These are phyloP conservation scores for Backusella circina DNA, from an alignment of 192 early-diverging fungal species.

Conservation along the genomic window DNA sequence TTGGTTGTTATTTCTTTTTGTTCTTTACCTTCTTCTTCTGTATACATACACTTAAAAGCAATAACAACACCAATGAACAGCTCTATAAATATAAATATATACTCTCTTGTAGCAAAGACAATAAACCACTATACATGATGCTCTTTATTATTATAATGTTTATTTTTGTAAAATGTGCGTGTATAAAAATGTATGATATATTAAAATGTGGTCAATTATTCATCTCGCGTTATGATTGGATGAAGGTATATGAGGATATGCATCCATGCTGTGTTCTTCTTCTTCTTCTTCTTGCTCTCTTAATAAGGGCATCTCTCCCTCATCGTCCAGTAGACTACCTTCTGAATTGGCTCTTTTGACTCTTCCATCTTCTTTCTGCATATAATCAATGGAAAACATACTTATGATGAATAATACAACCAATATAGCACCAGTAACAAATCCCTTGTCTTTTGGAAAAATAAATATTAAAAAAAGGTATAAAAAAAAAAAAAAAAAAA, in stretches of 20 bases:
- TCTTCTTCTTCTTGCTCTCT: neutral
- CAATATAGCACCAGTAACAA: conserved; percentile 1
- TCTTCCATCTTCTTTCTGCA: neutral
- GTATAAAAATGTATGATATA: too few species aligned
- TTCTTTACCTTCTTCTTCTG: too few species aligned
- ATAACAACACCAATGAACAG: too few species aligned
- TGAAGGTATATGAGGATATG: neutral
- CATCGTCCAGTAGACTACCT: neutral
- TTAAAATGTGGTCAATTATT: neutral
- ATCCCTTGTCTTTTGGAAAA: conserved; percentile 6
- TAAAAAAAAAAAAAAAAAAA: neutral
- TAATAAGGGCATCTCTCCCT: neutral
- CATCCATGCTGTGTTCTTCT: neutral
- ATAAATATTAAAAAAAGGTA: neutral
- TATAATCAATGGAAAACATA: neutral
- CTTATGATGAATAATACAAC: conserved; percentile 9
- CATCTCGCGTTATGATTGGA: neutral
- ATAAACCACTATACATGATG: too few species aligned
- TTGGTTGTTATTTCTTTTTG: too few species aligned
- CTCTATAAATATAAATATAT: too few species aligned
- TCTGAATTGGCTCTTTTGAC: neutral
- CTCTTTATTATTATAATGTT: too few species aligned
- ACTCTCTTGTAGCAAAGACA: too few species aligned
- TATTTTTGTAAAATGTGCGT: too few species aligned
- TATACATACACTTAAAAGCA: too few species aligned